Percentiles rank a stretch among this genome's conserved stretches.
Evolutionary conservation across 1,139 yeast genomes (phyloP).

Genomic region (Hansenula lynferdii): DNA sequence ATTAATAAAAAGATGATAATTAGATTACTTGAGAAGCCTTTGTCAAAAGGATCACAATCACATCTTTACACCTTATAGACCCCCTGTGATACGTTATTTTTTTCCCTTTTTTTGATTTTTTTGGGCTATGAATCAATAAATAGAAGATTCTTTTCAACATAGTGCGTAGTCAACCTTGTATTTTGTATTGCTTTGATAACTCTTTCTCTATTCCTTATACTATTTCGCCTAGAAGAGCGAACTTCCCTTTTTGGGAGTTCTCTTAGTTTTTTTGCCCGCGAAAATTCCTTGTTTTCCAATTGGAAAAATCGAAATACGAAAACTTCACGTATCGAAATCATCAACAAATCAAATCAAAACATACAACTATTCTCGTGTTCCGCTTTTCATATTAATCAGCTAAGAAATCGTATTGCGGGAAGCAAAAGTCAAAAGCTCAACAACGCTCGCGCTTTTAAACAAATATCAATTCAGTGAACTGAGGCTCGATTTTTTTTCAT

Average conservation of each 20-base stretch:
- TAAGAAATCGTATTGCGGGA: too few species aligned
- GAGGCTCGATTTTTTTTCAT: not conserved
- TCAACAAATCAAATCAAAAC: too few species aligned
- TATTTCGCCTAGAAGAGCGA: not conserved
- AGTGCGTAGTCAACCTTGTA: not conserved
- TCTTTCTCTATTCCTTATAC: not conserved
- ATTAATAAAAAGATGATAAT: too few species aligned
- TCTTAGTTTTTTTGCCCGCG: not conserved
- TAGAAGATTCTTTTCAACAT: not conserved
- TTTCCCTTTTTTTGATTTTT: constrained; percentile 9
- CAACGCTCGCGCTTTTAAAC: too few species aligned
- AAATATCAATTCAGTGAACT: too few species aligned
- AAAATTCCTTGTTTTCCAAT: not conserved
- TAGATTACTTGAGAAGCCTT: too few species aligned
- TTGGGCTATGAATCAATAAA: constrained; percentile 8
- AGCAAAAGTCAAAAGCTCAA: too few species aligned
- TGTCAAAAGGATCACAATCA: too few species aligned
- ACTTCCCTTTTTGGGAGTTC: not conserved
- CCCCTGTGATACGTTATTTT: constrained; percentile 1
- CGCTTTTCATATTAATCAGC: too few species aligned
- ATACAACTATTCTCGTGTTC: too few species aligned
- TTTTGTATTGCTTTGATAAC: not conserved
- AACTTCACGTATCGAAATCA: not conserved
- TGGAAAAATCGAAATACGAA: not conserved
- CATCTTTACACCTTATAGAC: too few species aligned